phyloP scores from a whole-genome alignment of 2,329 filamentous ascomycete genomes.

The Alternaria gansuensis region DNA sequence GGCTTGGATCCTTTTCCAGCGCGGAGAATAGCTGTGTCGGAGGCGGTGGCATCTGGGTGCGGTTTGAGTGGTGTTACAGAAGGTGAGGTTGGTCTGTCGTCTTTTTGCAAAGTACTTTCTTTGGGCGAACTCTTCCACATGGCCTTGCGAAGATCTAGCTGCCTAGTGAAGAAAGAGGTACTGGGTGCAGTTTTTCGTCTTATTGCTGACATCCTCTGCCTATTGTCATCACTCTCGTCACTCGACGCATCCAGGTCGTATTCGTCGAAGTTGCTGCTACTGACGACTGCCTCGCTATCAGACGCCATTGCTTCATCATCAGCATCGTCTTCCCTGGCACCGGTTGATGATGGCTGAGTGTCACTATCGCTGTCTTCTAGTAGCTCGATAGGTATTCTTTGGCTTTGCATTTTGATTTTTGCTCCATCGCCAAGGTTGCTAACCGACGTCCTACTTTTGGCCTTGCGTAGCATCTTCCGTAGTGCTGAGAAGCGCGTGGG shows the following conservation, averaged over 20 bases:
- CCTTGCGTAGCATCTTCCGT: slow-evolving; percentile 68
- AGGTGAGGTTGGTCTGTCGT: slow-evolving; percentile 28
- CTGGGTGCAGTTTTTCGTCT: slow-evolving; percentile 36
- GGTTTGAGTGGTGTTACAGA: slow-evolving; percentile 38
- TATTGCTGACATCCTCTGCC: slow-evolving; percentile 24
- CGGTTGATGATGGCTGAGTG: slow-evolving; percentile 34
- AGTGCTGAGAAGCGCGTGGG: slow-evolving; percentile 66
- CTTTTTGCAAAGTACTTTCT: slow-evolving; percentile 17
- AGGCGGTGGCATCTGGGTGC: slow-evolving; percentile 37
- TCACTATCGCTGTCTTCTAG: slow-evolving; percentile 52
- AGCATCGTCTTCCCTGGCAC: slow-evolving; percentile 22
- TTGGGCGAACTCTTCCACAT: slow-evolving; percentile 39
- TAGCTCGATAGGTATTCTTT: slow-evolving; percentile 71
- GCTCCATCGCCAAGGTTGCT: slow-evolving; percentile 64
- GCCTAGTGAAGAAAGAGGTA: slow-evolving; percentile 39
- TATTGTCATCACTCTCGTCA: slow-evolving; percentile 34
- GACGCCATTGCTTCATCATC: slow-evolving; percentile 44
- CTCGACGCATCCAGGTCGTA: slow-evolving; percentile 49
- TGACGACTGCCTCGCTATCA: slow-evolving; percentile 44
- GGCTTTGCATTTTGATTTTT: slow-evolving; percentile 78
- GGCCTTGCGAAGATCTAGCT: slow-evolving; percentile 40
- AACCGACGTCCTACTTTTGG: slow-evolving; percentile 62
- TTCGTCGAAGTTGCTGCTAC: slow-evolving; percentile 46
- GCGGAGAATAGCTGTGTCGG: slow-evolving; percentile 40
- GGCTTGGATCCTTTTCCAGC: slow-evolving; percentile 17